These are phyloP conservation scores for Paracoccidioides lutzii DNA, from an alignment of 2,329 filamentous ascomycete species.

Conservation along the genomic window DNA sequence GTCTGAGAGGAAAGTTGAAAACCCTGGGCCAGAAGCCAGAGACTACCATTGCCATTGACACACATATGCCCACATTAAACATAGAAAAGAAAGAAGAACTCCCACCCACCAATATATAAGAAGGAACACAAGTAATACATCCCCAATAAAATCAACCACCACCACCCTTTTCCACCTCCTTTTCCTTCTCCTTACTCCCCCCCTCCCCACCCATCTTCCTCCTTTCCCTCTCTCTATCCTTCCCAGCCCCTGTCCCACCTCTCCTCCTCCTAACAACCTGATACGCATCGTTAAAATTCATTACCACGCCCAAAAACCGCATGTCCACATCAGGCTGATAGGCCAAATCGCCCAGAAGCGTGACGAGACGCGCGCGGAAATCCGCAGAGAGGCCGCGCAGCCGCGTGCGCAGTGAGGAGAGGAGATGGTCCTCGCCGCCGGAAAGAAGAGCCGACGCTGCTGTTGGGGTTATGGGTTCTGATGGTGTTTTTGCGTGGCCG, in stretches of 20 bases:
- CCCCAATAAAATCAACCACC: neutral
- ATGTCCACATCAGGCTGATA: conserved; percentile 93
- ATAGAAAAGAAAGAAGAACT: neutral
- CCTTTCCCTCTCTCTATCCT: conserved; percentile 22
- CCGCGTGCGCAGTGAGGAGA: conserved; percentile 62
- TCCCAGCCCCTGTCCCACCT: conserved; percentile 23
- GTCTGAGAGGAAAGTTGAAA: neutral
- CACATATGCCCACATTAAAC: neutral
- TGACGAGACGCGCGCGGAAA: conserved; percentile 64
- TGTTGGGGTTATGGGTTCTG: neutral
- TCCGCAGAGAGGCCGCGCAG: conserved; percentile 59
- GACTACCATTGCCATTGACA: neutral
- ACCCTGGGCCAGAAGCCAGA: neutral
- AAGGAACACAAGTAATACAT: neutral
- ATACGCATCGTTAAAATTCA: conserved; percentile 99
- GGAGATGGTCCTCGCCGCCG: conserved; percentile 46
- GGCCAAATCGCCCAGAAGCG: conserved; percentile 76
- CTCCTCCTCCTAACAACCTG: conserved; percentile 55
- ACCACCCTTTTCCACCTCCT: conserved; percentile 15
- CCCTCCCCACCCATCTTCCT: conserved; percentile 14
- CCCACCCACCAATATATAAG: neutral
- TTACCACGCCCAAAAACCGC: conserved; percentile 86
- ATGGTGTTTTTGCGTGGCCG: neutral
- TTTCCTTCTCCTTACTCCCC: conserved; percentile 13
- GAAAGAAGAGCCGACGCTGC: neutral